phyloP scores from a whole-genome alignment of 2,329 filamentous ascomycete species.

The Mollisiaceae sp. region DNA sequence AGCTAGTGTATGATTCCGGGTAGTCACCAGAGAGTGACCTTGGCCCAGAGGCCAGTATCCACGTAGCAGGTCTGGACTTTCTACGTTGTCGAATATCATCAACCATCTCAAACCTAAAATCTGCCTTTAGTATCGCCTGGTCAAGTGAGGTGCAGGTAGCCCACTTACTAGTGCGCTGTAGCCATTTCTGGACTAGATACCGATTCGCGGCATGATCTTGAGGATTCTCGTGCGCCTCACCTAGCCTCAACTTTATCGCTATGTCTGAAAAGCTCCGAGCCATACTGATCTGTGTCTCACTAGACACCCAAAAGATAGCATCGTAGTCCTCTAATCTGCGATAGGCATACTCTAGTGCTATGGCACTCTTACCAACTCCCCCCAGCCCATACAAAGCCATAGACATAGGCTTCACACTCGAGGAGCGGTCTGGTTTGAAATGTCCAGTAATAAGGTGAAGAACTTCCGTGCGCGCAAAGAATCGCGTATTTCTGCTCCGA shows the following conservation, averaged over 20 bases:
- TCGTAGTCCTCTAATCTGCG: constrained; percentile 20
- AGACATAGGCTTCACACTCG: too few relatives aligned
- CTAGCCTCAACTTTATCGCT: not conserved
- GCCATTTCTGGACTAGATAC: not conserved
- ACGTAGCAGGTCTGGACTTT: constrained; percentile 16
- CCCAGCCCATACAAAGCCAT: constrained; percentile 25
- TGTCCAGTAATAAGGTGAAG: too few relatives aligned
- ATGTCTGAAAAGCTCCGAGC: constrained; percentile 36
- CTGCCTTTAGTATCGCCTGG: constrained; percentile 11
- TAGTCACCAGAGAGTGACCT: constrained; percentile 25
- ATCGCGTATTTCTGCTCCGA: too few relatives aligned
- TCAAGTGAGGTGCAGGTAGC: not conserved
- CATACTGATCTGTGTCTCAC: constrained; percentile 27
- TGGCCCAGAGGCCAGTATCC: constrained; percentile 21
- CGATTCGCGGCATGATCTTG: not conserved
- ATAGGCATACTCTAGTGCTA: constrained; percentile 24
- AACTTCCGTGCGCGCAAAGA: too few relatives aligned
- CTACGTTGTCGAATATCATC: constrained; percentile 28
- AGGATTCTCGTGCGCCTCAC: not conserved
- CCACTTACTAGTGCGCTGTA: not conserved
- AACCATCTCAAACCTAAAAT: constrained; percentile 24
- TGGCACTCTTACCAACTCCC: constrained; percentile 27
- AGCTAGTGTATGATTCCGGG: constrained; percentile 25
- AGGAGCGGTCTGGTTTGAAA: too few relatives aligned
- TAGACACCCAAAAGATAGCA: constrained; percentile 33